phyloP scores from a whole-genome alignment of 345 rosid genomes.

The Hypericum perforatum region DNA sequence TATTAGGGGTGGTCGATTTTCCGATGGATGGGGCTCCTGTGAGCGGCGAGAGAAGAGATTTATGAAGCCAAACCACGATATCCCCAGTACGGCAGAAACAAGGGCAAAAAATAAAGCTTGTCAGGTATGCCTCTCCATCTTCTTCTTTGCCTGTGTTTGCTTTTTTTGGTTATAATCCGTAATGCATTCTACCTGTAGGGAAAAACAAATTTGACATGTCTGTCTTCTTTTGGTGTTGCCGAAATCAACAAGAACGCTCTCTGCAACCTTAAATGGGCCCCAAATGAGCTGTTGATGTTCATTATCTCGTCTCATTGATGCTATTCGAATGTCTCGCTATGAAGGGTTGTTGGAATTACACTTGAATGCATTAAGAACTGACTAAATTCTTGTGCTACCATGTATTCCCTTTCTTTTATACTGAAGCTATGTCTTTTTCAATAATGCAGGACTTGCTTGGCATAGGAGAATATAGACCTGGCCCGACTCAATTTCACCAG shows the following conservation, averaged over 20 bases:
- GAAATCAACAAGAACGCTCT: too few relatives aligned
- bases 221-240: too few relatives aligned
- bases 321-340: too few relatives aligned
- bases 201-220: not conserved
- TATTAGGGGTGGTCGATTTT: constrained; percentile 62
- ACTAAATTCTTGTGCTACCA: not conserved
- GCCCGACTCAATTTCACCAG: constrained; percentile 33
- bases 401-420: not conserved
- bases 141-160: not conserved
- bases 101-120: constrained; percentile 92
- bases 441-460: constrained; percentile 64
- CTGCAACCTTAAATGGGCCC: too few relatives aligned
- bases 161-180: not conserved
- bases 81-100: constrained; percentile 91
- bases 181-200: not conserved
- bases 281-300: too few relatives aligned
- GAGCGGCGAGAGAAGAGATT: constrained; percentile 83
- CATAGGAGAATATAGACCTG: constrained; percentile 62
- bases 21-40: constrained; percentile 97
- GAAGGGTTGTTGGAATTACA: too few relatives aligned
- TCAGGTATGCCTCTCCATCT: constrained; percentile 41
- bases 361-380: too few relatives aligned
- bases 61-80: constrained; percentile 75
- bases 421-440: constrained; percentile 5
- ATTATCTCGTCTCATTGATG: too few relatives aligned